Base-by-base conservation (phyloP, 768 basidiomycete species). In the Boletus sp. region DNA sequence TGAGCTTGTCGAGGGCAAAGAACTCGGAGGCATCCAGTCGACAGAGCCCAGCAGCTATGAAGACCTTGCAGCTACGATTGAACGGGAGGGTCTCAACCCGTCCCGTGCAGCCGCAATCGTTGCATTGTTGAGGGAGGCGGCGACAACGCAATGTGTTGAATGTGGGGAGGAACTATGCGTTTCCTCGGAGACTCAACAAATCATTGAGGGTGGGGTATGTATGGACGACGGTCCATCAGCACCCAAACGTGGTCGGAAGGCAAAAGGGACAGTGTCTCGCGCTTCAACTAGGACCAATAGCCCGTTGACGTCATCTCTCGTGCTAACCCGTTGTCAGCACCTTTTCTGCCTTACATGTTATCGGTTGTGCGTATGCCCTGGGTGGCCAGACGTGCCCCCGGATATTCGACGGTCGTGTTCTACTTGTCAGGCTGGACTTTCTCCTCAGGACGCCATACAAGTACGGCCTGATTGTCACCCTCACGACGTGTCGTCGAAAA, bases 291-390 rank as follows among this genome's bases (percentile, higher is more conserved):
- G 90, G 32, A 83, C 87, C 37, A 88, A 74, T 59, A 91, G 89
- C 63, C 90, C 90, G 4, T 75, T 78, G 45, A 72, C 71, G 3
- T 79, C 80, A 3, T 83, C 80, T 25, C 83, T 87, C 0, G 74
- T 98, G 49, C 72, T 99, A 66, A 97, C 97, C 13, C 83, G 88
- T 57, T 99, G 97, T 69, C 90, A 93, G 64, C 97, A 99, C 70
- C 78, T 98, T 30, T 98, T 90, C 71, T 99, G 97, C 72, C 63
- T 86, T 10, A 75, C 75, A 27, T 99, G 97, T 72, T 98, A 93
- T 79, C 83, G 87, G 38, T 74, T 78, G 57, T 82, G 80, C n/a
- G 82, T 93, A 39, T 90, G 80, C 58, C 80, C 91, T 23, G 83
- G 82, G 25, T 98, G 90, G 88, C 90, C 93, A 1, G 82, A 85